Evolutionary conservation across 371 early-diverging fungal species (phyloP), one percentile per base, ranked within the genome.

Genomic region (Mortierella sp.): DNA sequence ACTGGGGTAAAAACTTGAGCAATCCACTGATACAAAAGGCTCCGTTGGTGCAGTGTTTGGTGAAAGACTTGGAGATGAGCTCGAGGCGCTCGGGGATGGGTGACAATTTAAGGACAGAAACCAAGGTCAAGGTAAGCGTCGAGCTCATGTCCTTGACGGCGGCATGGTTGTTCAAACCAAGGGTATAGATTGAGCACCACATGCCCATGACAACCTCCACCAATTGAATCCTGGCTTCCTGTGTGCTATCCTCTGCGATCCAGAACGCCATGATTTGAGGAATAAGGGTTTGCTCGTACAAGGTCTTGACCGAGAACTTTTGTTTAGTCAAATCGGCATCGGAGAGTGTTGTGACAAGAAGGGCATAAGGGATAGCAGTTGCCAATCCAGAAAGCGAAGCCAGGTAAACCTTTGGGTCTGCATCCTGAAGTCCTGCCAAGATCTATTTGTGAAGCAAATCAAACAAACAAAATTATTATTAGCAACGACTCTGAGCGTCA

Each of bases 261-360:
- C 86, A 85, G 48, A 85, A 85, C 0, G 82, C 86, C 86, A 85
- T 85, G 73, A 85, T 85, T 38, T 85, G 86, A 24, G 86, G 86
- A 58, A 85, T 82, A 10, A 85, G 72, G 3, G 86, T 85, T 73
- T 85, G 86, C 7, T 85, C 86, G 44, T 85, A 85, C 10, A 85
- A 54, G 24, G 73, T 16, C 73, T 85, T 85, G 38, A 85, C 75
- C 0, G 86, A 80, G 57, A 74, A 80, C 60, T 85, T 85, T 79
- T 77, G 79, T 45, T 85, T 85, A 24, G 79, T 76, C 58, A 60
- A 26, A 24, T 85, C 86, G 31, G 70, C 45, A n/a, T 85, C 86
- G 21, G 73, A 78, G 28, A 82, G 45, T 1, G 86, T 81, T 26
- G 86, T 82, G 52, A 85, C 80, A 28, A 85, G 57, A 34, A 85